These are phyloP conservation scores for Vaccinium corymbosum DNA, from an alignment of 148 eudicot species.

Conservation along the genomic window DNA sequence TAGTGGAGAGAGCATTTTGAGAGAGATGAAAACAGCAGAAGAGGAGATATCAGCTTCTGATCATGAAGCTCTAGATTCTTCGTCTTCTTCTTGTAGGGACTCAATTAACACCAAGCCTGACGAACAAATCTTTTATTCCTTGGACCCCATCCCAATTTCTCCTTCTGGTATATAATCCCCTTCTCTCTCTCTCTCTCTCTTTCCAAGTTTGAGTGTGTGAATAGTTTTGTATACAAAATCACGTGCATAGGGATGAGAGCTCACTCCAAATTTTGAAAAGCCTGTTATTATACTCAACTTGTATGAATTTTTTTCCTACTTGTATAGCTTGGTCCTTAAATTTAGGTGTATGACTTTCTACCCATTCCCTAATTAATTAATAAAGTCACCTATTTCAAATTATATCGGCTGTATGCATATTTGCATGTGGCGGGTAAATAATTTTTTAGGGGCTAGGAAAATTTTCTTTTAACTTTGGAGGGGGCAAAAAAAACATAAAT, in stretches of 20 bases:
- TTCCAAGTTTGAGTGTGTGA: background rate
- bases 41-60: constrained; percentile 17
- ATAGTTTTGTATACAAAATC: background rate
- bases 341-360: background rate
- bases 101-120: constrained; percentile 20
- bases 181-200: constrained; percentile 1
- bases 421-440: background rate
- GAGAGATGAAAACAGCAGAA: constrained; percentile 14
- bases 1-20: background rate
- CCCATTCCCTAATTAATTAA: background rate
- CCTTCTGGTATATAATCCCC: constrained; percentile 10
- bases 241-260: background rate
- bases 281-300: background rate
- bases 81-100: constrained; percentile 32
- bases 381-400: background rate
- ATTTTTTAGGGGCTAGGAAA: background rate
- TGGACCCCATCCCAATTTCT: constrained; percentile 15
- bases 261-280: constrained; percentile 1
- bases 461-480: background rate
- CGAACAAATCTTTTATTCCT: constrained; percentile 15
- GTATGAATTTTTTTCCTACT: background rate
- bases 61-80: constrained; percentile 16
- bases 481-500: background rate
- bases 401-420: background rate
- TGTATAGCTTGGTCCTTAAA: background rate